Evolutionary conservation across 140 eudicot genomes (phyloP).

Genomic region (Oenanthe javanica): DNA sequence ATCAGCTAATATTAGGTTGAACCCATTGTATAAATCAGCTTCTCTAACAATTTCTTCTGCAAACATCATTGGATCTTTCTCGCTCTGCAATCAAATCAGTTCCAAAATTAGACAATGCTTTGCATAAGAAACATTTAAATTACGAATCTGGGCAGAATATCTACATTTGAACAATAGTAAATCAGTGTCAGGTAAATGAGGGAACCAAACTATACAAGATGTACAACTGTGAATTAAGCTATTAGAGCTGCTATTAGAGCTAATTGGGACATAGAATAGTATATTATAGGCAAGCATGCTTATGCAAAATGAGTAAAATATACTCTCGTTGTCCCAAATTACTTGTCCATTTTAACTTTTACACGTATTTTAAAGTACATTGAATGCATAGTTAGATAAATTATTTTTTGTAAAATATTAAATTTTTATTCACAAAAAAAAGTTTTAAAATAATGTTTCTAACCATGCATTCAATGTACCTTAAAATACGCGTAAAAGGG

Average conservation of each 20-base stretch:
- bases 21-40: slow-evolving; percentile 62
- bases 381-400: too few relatives aligned
- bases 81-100: slow-evolving; percentile 34
- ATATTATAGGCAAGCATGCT: too few relatives aligned
- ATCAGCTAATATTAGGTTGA: slow-evolving; percentile 74
- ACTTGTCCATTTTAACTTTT: too few relatives aligned
- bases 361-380: too few relatives aligned
- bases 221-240: neutral
- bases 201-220: neutral
- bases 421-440: too few relatives aligned
- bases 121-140: neutral
- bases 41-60: slow-evolving; percentile 52
- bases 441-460: too few relatives aligned
- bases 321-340: too few relatives aligned
- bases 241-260: neutral
- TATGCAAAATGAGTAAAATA: too few relatives aligned
- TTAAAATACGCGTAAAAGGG: too few relatives aligned
- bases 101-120: neutral
- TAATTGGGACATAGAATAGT: too few relatives aligned
- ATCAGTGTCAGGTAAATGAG: neutral
- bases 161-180: neutral
- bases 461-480: too few relatives aligned
- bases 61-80: slow-evolving; percentile 51
- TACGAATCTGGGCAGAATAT: neutral
- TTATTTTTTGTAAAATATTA: too few relatives aligned